Base-by-base conservation (phyloP, 2,329 filamentous ascomycete species). In the Colletotrichum salicis region DNA sequence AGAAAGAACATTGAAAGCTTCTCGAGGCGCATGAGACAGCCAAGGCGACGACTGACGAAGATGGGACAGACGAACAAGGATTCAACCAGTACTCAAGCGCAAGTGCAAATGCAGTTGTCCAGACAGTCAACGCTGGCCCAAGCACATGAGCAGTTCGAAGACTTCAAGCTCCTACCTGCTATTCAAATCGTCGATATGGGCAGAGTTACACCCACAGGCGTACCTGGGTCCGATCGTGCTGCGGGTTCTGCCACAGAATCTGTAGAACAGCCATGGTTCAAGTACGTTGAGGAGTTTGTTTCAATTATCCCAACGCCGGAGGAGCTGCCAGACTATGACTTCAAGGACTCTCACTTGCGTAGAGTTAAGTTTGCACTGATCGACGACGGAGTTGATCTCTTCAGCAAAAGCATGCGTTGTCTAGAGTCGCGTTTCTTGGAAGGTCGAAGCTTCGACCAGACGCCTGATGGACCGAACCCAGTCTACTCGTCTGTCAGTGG, bases 361-460 rank as follows among this genome's bases (percentile, higher is more conserved):
- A 24, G 52, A 29, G 52, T 81, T 64, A 77, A 75, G 22, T 74
- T 83, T 5, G 82, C 81, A 2, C 74, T 84, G 4, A 82, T 84
- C 37, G 82, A 84, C 61, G 81, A 84, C 33, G 82, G 82, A 2
- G 77, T 83, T 0, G 79, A 82, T 54, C 73, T 77, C 4, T 74
- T 73, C 10, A 74, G 78, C 8, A 19, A 64, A 10, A 33, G 22
- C 4, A 55, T 55, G 52, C 52, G 24, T 3, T 24, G 22, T 7
- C 68, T 82, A 2, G 67, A 78, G 8, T 72, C 71, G 29, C 76
- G 66, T 7, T 77, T 79, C 29, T 71, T 74, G 0, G 76, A 67
- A 1, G 82, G 81, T 0, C 59, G 67, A 4, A 79, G 75, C 3
- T 82, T 81, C 52, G 75, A 74, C 57, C 65, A 74, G 55, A 55